Conservation (phyloP, 345 rosid species). For the Trapa incisa region DNA sequence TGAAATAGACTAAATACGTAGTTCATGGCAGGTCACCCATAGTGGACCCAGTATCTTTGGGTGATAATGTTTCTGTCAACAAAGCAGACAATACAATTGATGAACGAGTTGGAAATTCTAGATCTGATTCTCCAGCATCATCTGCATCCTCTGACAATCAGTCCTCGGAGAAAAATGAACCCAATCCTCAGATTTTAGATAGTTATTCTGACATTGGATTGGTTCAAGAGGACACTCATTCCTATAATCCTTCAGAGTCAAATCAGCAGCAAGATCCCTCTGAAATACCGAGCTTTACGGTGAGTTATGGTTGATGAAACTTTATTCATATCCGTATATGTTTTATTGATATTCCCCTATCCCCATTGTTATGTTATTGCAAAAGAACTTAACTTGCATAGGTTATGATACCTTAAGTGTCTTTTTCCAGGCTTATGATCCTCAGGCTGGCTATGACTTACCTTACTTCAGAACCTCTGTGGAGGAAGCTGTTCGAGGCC, state of each 20-base stretch:
- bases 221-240: conserved; percentile 37
- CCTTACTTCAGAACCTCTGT: conserved; percentile 57
- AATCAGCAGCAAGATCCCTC: conserved; percentile 55
- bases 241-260: conserved; percentile 42
- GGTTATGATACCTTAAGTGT: neutral
- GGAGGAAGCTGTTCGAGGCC: conserved; percentile 50
- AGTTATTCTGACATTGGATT: conserved; percentile 43
- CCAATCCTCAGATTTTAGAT: conserved; percentile 47
- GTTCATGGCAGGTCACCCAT: conserved; percentile 33
- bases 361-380: neutral
- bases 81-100: conserved; percentile 37
- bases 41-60: conserved; percentile 30
- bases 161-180: conserved; percentile 36
- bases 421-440: conserved; percentile 43
- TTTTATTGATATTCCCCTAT: neutral
- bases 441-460: conserved; percentile 52
- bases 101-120: conserved; percentile 40
- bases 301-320: conserved; percentile 24
- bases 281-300: conserved; percentile 49
- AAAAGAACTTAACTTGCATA: neutral
- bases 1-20: conserved; percentile 1
- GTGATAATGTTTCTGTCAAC: conserved; percentile 26
- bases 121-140: conserved; percentile 50
- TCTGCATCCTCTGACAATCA: conserved; percentile 39
- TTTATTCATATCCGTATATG: neutral